Evolutionary conservation across 768 basidiomycete species (phyloP).

Genomic region (Suillus luteus): DNA sequence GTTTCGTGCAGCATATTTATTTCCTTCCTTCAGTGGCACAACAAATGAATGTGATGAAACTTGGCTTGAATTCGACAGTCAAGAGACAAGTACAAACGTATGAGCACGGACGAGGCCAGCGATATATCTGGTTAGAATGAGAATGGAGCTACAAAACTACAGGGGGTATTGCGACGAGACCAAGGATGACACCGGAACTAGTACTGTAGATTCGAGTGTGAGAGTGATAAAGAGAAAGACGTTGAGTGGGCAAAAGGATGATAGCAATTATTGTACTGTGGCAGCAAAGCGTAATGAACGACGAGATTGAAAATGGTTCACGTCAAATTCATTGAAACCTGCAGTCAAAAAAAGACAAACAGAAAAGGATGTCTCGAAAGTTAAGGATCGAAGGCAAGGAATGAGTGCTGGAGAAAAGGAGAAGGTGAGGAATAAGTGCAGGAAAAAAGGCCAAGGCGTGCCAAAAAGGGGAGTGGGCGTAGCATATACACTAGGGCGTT

Average conservation of each 20-base stretch:
- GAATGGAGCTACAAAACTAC: slow-evolving; percentile 36
- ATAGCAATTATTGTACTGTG: slow-evolving; percentile 34
- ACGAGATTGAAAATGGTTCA: slow-evolving; percentile 29
- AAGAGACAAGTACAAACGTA: slow-evolving; percentile 7
- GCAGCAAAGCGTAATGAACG: slow-evolving; percentile 25
- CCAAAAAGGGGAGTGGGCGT: slow-evolving; percentile 8
- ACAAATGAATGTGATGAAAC: neutral
- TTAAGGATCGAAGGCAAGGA: slow-evolving; percentile 5
- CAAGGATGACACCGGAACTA: slow-evolving; percentile 33
- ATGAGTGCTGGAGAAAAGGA: slow-evolving; percentile 13
- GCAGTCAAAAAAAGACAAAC: slow-evolving; percentile 21
- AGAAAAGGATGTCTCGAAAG: slow-evolving; percentile 18
- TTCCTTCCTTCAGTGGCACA: neutral
- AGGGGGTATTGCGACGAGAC: slow-evolving; percentile 37
- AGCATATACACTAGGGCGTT: slow-evolving; percentile 13
- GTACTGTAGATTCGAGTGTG: slow-evolving; percentile 30
- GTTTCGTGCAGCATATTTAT: slow-evolving; percentile 1
- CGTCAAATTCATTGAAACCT: slow-evolving; percentile 23
- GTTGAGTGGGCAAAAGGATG: slow-evolving; percentile 20
- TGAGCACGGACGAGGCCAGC: slow-evolving; percentile 7
- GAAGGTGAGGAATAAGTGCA: slow-evolving; percentile 9
- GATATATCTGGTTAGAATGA: slow-evolving; percentile 16
- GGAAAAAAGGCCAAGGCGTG: slow-evolving; percentile 20
- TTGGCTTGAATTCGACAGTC: slow-evolving; percentile 7
- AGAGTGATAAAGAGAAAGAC: slow-evolving; percentile 20